phyloP scores from a whole-genome alignment of 805 yeast genomes.

The Candida maesae region DNA sequence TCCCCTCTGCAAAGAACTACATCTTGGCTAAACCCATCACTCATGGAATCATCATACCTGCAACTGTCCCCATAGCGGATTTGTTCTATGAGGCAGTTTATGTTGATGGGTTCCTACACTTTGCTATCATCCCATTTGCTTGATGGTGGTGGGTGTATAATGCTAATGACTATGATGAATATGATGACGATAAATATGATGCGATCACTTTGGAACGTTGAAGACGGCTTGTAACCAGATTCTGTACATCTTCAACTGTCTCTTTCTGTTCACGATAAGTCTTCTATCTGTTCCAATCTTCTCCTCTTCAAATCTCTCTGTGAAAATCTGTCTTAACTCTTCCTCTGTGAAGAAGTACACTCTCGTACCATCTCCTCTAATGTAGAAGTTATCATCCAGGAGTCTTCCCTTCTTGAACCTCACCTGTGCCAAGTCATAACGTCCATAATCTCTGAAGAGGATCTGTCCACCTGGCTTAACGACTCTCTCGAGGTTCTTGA shows the following conservation, averaged over 20 bases:
- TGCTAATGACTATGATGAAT: constrained; percentile 1
- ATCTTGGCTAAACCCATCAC: constrained; percentile 40
- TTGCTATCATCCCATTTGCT: constrained; percentile 36
- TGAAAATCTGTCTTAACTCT: constrained; percentile 74
- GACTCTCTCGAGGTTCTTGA: constrained; percentile 61
- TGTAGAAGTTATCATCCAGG: constrained; percentile 89
- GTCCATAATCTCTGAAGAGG: constrained; percentile 89
- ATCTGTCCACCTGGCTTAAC: constrained; percentile 93
- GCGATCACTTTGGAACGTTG: constrained; percentile 35
- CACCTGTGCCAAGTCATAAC: constrained; percentile 94
- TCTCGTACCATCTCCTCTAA: constrained; percentile 96
- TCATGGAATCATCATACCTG: constrained; percentile 54
- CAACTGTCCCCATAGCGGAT: constrained; percentile 41
- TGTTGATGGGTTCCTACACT: constrained; percentile 65
- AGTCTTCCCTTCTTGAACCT: constrained; percentile 85
- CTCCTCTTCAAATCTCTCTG: constrained; percentile 56
- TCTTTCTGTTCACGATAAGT: constrained; percentile 85
- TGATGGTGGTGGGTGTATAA: constrained; percentile 6
- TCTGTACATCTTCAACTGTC: constrained; percentile 91
- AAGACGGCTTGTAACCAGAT: constrained; percentile 96
- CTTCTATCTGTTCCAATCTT: constrained; percentile 89
- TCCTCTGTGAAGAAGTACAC: constrained; percentile 97
- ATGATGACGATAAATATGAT: too few species aligned
- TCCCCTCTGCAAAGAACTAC: constrained; percentile 36
- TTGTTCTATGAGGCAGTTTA: constrained; percentile 43